A percentile compares a stretch with the other conserved stretches of the same genome.
phyloP scores from a whole-genome alignment of 208 protist genomes.

The Lotmaria passim region DNA sequence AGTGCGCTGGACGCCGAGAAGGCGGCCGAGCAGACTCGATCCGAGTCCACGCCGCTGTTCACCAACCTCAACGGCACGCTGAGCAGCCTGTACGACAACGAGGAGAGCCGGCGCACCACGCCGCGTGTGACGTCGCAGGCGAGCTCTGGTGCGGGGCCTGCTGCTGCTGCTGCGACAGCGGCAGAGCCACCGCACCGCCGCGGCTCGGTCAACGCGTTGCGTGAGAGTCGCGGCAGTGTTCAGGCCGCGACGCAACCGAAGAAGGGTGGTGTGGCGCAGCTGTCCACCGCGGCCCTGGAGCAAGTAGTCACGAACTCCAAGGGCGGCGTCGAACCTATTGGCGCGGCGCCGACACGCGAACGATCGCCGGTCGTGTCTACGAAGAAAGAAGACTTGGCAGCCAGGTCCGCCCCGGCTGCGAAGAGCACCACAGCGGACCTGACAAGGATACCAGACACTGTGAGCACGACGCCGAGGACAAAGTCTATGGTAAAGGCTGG shows the following conservation, averaged over 20 bases:
- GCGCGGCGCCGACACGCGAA: neutral
- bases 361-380: neutral
- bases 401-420: neutral
- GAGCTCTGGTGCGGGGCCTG: slow-evolving; percentile 3
- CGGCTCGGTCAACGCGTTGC: neutral
- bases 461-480: neutral
- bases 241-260: neutral
- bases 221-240: slow-evolving; percentile 5
- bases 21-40: slow-evolving; percentile 4
- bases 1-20: slow-evolving; percentile 1
- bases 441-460: slow-evolving; percentile 8
- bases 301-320: neutral
- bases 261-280: neutral
- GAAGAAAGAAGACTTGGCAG: neutral
- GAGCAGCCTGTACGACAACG: slow-evolving; percentile 26
- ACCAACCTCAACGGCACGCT: slow-evolving; percentile 19
- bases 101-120: slow-evolving; percentile 24
- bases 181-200: slow-evolving; percentile 26
- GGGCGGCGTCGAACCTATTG: neutral
- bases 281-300: neutral
- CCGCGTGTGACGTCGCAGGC: slow-evolving; percentile 6
- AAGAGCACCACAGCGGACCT: neutral
- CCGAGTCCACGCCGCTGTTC: neutral
- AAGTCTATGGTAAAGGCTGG: neutral
- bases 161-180: neutral